A percentile compares a stretch with the other conserved stretches of the same genome.
Evolutionary conservation across 345 rosid species (phyloP).

Genomic region (Cardamine chenopodiifolia): DNA sequence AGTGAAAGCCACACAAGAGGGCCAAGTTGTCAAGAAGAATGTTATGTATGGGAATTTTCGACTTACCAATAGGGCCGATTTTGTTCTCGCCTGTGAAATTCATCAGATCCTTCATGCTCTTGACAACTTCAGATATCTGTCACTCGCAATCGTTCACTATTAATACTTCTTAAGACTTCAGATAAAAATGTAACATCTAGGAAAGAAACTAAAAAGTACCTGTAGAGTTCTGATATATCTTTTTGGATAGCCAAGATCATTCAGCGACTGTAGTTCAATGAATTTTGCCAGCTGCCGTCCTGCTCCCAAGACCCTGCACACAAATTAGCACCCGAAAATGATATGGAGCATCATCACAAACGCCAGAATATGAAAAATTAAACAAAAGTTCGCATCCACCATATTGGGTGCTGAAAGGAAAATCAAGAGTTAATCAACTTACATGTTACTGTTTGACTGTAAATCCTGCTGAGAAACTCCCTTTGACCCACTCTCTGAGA

Average conservation of each 20-base stretch:
- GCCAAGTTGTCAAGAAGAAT: neutral
- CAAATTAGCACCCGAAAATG: constrained; percentile 12
- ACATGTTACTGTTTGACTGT: constrained; percentile 89
- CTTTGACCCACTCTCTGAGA: constrained; percentile 80
- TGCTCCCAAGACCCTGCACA: constrained; percentile 73
- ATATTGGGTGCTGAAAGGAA: constrained; percentile 9
- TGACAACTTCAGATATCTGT: constrained; percentile 94
- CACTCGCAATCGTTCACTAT: constrained; percentile 30
- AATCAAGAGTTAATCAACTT: constrained; percentile 36
- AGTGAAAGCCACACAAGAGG: neutral
- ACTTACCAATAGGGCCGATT: constrained; percentile 82
- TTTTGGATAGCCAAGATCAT: constrained; percentile 51
- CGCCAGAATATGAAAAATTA: neutral
- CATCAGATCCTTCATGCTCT: constrained; percentile 94
- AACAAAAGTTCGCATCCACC: neutral
- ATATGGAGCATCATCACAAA: neutral
- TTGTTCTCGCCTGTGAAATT: constrained; percentile 70
- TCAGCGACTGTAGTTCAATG: constrained; percentile 64
- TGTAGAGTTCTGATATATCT: constrained; percentile 93
- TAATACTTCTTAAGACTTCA: constrained; percentile 1
- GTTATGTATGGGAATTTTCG: neutral
- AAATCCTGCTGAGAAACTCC: constrained; percentile 83
- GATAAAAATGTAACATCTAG: constrained; percentile 12
- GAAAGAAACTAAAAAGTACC: constrained; percentile 49
- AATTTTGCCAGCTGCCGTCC: constrained; percentile 81